Conservation (phyloP, 192 early-diverging fungal genomes). For the Mortierella antarctica region DNA sequence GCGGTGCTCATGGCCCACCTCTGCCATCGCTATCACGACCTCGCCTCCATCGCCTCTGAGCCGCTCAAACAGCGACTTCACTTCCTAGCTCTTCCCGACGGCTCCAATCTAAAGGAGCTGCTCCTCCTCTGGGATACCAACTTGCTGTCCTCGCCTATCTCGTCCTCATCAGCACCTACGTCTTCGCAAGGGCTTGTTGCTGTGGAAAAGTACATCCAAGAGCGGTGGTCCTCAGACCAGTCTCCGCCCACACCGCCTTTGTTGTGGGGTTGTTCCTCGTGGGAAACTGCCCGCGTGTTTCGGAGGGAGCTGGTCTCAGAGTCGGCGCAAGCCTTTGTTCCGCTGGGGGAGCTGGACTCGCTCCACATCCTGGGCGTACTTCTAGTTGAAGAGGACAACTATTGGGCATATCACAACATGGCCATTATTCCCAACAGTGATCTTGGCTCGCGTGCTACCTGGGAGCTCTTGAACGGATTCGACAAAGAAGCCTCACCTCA, state of each 20-base stretch:
- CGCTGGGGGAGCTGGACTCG: background rate
- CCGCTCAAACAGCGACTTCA: slow-evolving; percentile 21
- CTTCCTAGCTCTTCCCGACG: background rate
- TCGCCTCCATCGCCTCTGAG: slow-evolving; percentile 12
- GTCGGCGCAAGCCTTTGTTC: slow-evolving; percentile 11
- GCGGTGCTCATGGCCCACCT: slow-evolving; percentile 2
- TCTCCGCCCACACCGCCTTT: background rate
- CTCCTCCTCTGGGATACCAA: slow-evolving; percentile 9
- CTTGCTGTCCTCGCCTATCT: background rate
- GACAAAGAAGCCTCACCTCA: background rate
- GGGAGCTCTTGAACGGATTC: background rate
- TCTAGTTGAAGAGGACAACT: too few species aligned
- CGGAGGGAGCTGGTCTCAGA: background rate
- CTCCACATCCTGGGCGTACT: background rate
- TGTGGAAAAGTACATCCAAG: background rate
- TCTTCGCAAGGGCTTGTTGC: background rate
- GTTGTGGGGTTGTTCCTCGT: background rate
- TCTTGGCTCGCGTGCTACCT: too few species aligned
- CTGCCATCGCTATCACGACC: slow-evolving; percentile 7
- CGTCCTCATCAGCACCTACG: background rate
- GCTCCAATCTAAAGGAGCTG: slow-evolving; percentile 6
- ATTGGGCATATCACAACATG: background rate
- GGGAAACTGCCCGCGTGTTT: background rate
- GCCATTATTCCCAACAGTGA: too few species aligned
- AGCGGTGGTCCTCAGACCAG: background rate